Percentiles rank a stretch among this genome's conserved stretches.
These are phyloP conservation scores for Oryza rufipogon DNA, from an alignment of 176 grass and related monocot genomes.

Conservation along the genomic window DNA sequence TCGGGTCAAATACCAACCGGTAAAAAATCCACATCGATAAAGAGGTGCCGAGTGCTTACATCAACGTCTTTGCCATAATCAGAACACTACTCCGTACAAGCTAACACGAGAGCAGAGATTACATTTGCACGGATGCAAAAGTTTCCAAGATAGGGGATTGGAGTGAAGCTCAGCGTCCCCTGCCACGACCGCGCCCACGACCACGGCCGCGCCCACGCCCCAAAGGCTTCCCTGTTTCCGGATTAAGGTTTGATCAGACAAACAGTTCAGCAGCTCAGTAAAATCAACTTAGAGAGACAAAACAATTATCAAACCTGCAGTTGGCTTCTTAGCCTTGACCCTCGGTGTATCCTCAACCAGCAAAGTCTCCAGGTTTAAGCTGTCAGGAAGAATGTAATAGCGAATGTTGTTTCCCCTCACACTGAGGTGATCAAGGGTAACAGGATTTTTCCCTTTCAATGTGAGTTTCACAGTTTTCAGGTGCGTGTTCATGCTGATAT, in stretches of 20 bases:
- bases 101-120: slow-evolving; percentile 34
- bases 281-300: not conserved
- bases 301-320: slow-evolving; percentile 50
- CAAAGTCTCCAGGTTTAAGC: slow-evolving; percentile 80
- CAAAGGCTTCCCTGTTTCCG: slow-evolving; percentile 64
- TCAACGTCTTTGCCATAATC: not conserved
- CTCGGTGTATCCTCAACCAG: slow-evolving; percentile 79
- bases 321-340: slow-evolving; percentile 78
- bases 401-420: slow-evolving; percentile 82
- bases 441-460: slow-evolving; percentile 67
- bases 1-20: slow-evolving; percentile 19
- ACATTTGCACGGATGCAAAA: slow-evolving; percentile 49
- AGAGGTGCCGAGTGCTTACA: not conserved
- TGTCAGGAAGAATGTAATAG: slow-evolving; percentile 82
- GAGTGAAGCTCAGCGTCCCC: slow-evolving; percentile 51
- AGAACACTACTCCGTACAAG: slow-evolving; percentile 23
- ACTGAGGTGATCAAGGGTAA: slow-evolving; percentile 73
- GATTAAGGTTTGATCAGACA: slow-evolving; percentile 16
- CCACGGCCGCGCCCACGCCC: slow-evolving; percentile 73
- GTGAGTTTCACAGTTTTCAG: slow-evolving; percentile 81
- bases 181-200: slow-evolving; percentile 67
- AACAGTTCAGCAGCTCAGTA: not conserved
- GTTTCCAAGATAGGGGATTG: slow-evolving; percentile 38
- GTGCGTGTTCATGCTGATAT: slow-evolving; percentile 90
- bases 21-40: slow-evolving; percentile 24